phyloP scores from a whole-genome alignment of 495 filamentous ascomycete species.

The Ramalina intermedia region DNA sequence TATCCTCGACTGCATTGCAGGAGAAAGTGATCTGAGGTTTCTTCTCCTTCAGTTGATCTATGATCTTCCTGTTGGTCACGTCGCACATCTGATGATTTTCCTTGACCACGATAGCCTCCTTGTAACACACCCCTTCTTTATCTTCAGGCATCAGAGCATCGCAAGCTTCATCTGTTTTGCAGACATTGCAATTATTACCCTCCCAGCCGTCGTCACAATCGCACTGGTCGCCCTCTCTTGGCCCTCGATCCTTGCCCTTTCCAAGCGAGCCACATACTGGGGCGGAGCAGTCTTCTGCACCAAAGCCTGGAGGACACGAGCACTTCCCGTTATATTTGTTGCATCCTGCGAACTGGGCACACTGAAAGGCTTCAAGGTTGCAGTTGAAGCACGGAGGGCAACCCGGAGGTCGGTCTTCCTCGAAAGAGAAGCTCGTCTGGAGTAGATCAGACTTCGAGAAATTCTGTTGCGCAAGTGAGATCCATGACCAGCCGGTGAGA shows the following conservation, averaged over 20 bases:
- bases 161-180: slow-evolving; percentile 67
- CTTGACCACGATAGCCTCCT: slow-evolving; percentile 75
- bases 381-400: slow-evolving; percentile 88
- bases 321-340: slow-evolving; percentile 82
- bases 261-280: slow-evolving; percentile 84
- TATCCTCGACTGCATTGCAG: slow-evolving; percentile 55
- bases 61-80: slow-evolving; percentile 87
- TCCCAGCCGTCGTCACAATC: slow-evolving; percentile 88
- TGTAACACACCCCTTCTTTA: slow-evolving; percentile 77
- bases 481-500: slow-evolving; percentile 3
- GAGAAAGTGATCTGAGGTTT: slow-evolving; percentile 89
- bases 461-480: slow-evolving; percentile 10
- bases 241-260: slow-evolving; percentile 57
- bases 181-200: slow-evolving; percentile 99
- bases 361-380: slow-evolving; percentile 78
- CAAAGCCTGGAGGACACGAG: slow-evolving; percentile 79
- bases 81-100: slow-evolving; percentile 97
- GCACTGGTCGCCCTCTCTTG: slow-evolving; percentile 53
- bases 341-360: slow-evolving; percentile 75
- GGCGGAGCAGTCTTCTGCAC: slow-evolving; percentile 77
- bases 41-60: slow-evolving; percentile 66
- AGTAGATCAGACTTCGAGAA: slow-evolving; percentile 9
- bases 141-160: slow-evolving; percentile 67
- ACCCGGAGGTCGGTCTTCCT: slow-evolving; percentile 42
- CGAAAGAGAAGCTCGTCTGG: slow-evolving; percentile 26